Evolutionary conservation across 441 rosid species (phyloP).

Genomic region (Adansonia gregorii): DNA sequence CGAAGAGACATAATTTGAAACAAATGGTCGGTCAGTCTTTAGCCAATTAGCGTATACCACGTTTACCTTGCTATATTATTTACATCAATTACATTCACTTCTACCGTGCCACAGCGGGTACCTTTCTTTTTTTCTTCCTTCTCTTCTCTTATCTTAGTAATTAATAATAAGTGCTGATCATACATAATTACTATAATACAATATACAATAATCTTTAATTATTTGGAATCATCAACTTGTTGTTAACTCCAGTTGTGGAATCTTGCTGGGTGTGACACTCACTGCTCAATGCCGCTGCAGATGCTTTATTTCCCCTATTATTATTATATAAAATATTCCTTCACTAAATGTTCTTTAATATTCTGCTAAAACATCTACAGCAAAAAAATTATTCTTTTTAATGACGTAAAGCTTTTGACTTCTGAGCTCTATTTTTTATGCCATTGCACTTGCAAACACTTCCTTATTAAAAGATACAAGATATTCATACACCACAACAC

Average conservation of each 20-base stretch:
- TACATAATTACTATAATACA: not conserved
- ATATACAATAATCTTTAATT: not conserved
- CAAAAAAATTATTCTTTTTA: not conserved
- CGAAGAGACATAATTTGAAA: conserved; percentile 12
- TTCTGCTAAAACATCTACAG: not conserved
- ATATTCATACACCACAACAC: not conserved
- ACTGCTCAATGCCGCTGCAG: too few relatives aligned
- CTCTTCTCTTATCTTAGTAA: not conserved
- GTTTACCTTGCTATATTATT: not conserved
- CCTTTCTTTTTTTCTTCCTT: not conserved
- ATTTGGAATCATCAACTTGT: not conserved
- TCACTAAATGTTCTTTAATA: not conserved
- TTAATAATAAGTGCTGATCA: not conserved
- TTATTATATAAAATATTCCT: not conserved
- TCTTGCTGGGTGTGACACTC: not conserved
- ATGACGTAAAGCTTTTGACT: not conserved
- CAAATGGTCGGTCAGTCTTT: conserved; percentile 36
- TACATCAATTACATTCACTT: not conserved
- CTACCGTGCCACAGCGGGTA: conserved; percentile 27
- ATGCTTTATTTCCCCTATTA: not conserved
- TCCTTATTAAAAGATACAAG: not conserved
- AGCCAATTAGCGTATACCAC: not conserved
- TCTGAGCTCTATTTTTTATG: not conserved
- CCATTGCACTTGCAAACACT: not conserved
- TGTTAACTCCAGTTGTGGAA: conserved; percentile 10